Conservation (phyloP, 495 filamentous ascomycete species). For the Thermochaetoides thermophila region DNA sequence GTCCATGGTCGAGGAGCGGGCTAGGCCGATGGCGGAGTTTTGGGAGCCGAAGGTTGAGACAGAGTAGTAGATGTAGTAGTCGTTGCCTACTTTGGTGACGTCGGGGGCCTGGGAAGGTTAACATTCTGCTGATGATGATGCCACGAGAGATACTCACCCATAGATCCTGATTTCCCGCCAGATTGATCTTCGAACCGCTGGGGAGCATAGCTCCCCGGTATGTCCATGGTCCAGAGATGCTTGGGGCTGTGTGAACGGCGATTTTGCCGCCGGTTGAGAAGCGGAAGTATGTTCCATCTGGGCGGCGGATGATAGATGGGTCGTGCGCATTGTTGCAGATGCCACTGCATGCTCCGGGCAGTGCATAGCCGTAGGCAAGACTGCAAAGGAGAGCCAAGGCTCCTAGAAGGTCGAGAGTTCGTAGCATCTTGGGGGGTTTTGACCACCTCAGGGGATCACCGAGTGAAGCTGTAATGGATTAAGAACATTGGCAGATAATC, state of each 20-base stretch:
- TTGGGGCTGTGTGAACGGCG: conserved; percentile 39
- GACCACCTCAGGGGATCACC: too few relatives aligned
- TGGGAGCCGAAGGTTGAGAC: conserved; percentile 50
- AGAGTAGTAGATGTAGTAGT: conserved; percentile 61
- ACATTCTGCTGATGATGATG: not conserved
- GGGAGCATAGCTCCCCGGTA: conserved; percentile 43
- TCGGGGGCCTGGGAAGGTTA: conserved; percentile 44
- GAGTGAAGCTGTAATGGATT: too few relatives aligned
- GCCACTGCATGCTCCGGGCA: conserved; percentile 43
- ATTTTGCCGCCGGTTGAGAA: conserved; percentile 53
- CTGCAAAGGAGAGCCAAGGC: conserved; percentile 1
- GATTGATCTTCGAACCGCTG: conserved; percentile 38
- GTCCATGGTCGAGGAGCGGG: conserved; percentile 47
- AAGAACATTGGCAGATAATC: too few relatives aligned
- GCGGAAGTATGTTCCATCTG: conserved; percentile 57
- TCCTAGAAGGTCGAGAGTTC: not conserved
- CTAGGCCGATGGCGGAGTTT: conserved; percentile 50
- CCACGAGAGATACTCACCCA: conserved; percentile 35
- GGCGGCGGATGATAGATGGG: conserved; percentile 46
- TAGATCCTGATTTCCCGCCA: conserved; percentile 38
- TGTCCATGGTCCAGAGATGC: conserved; percentile 50
- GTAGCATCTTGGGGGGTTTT: too few relatives aligned
- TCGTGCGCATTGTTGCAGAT: conserved; percentile 49
- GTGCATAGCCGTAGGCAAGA: conserved; percentile 11
- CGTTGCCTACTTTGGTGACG: conserved; percentile 36